Base-by-base conservation (phyloP, 2,329 filamentous ascomycete species). In the Scorias spongiosa region DNA sequence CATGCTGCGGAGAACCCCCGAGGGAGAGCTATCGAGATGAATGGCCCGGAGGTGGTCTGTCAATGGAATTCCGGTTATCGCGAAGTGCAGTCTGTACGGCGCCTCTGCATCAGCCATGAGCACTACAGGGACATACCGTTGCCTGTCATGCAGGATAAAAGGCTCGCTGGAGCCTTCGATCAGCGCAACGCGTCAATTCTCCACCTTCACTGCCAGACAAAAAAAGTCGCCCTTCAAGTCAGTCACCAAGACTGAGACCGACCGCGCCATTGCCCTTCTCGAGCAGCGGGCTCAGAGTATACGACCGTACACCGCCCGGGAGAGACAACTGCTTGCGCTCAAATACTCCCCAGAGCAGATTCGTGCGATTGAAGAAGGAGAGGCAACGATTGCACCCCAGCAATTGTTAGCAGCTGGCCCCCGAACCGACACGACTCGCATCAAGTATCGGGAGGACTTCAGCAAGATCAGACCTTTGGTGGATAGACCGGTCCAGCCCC, bases 391-490 rank as follows among this genome's bases (percentile, higher is more conserved):
- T 60, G 73, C 82, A 57, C 68, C 80, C 9, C 70, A 78, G 51
- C 85, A 96, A 63, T 60, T 95, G 58, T 71, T 80, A 37, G 70
- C 76, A 29, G 82, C 91, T 65, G 84, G 80, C 51, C 72, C 76
- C 38, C 79, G 86, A 48, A 72, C 68, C 44, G 87, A 93, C 59
- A 73, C 78, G 8, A 83, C 84, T 69, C 70, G 71, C 43, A 67
- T 88, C 41, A 70, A 76, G 48, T 91, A 93, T 62, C 66, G 89
- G 44, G 87, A 95, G 60, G 85, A 93, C 62, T 82, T 94, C 57
- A 76, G 81, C 47, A 74, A 74, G 45, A 73, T 89, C 49, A 76
- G 85, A 57, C 84, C 86, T 43, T 71, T 84, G 41, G 74, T 91
- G 48, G 89, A 96, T 66, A 75, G 80, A 59, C 76, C 49, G 50